Evolutionary conservation across 768 basidiomycete species (phyloP).

Genomic region (Phallus indusiatus): DNA sequence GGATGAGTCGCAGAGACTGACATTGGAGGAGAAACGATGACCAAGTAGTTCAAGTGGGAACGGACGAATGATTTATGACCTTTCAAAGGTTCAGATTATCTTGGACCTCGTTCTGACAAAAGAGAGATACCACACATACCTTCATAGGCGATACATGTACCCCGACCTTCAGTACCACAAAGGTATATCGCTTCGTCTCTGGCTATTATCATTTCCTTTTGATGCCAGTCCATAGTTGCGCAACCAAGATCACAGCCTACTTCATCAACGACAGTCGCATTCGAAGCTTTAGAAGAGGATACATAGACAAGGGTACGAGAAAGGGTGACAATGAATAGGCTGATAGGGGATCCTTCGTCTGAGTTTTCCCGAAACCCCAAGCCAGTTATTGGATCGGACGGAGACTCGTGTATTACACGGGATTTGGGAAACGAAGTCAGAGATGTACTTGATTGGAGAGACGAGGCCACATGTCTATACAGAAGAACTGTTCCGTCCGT

Average conservation of each 20-base stretch:
- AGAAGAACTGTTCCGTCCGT: slow-evolving; percentile 90
- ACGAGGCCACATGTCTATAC: slow-evolving; percentile 87
- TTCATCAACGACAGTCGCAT: slow-evolving; percentile 71
- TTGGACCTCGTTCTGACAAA: slow-evolving; percentile 1
- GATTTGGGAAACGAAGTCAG: slow-evolving; percentile 79
- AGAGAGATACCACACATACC: slow-evolving; percentile 34
- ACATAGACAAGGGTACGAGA: slow-evolving; percentile 71
- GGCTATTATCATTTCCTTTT: slow-evolving; percentile 73
- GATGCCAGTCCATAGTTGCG: slow-evolving; percentile 66
- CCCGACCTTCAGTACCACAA: slow-evolving; percentile 72
- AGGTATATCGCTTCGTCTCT: slow-evolving; percentile 88
- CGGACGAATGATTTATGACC: slow-evolving; percentile 72
- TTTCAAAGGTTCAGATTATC: slow-evolving; percentile 19
- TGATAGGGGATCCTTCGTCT: slow-evolving; percentile 31
- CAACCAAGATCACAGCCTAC: slow-evolving; percentile 80
- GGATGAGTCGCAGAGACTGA: slow-evolving; percentile 53
- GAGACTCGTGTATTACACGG: slow-evolving; percentile 72
- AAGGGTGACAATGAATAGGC: slow-evolving; percentile 84
- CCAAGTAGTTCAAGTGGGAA: slow-evolving; percentile 72
- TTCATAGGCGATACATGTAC: slow-evolving; percentile 86
- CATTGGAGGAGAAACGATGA: slow-evolving; percentile 84
- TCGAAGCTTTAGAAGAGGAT: slow-evolving; percentile 53
- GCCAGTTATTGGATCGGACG: slow-evolving; percentile 85
- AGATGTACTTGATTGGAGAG: slow-evolving; percentile 60
- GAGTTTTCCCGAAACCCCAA: slow-evolving; percentile 74